These are phyloP conservation scores for Mycogone perniciosa DNA, from an alignment of 2,329 filamentous ascomycete species.

Conservation along the genomic window DNA sequence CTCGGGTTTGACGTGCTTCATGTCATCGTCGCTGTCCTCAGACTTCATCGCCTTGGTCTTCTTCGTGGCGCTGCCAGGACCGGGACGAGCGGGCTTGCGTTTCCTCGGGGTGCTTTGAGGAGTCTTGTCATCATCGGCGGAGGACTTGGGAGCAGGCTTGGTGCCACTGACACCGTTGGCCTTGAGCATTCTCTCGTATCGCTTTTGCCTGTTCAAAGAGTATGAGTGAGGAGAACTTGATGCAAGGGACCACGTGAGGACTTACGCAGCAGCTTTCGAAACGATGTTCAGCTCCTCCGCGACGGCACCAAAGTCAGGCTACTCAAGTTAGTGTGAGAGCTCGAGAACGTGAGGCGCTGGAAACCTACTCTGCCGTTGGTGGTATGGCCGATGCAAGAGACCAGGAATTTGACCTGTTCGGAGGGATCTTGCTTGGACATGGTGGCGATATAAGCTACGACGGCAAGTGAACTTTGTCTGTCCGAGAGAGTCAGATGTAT, in stretches of 20 bases:
- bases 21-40: conserved; percentile 19
- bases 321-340: conserved; percentile 8
- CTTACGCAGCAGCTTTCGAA: conserved; percentile 64
- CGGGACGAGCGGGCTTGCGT: conserved; percentile 23
- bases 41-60: conserved; percentile 21
- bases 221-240: not conserved
- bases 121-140: conserved; percentile 7
- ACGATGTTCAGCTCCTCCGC: conserved; percentile 57
- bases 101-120: conserved; percentile 21
- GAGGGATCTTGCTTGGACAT: conserved; percentile 50
- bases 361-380: conserved; percentile 51
- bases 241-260: conserved; percentile 15
- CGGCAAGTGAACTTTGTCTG: conserved; percentile 5
- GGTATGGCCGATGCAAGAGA: conserved; percentile 58
- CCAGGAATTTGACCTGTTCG: conserved; percentile 57
- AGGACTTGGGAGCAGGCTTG: conserved; percentile 12
- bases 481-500: conserved; percentile 7
- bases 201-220: conserved; percentile 48
- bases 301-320: conserved; percentile 63
- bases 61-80: conserved; percentile 22
- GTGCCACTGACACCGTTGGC: conserved; percentile 40
- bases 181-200: conserved; percentile 62
- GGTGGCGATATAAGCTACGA: conserved; percentile 15
- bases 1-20: conserved; percentile 14
- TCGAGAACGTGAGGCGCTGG: not conserved